A percentile compares a stretch with the other conserved stretches of the same genome.
phyloP scores from a whole-genome alignment of 2,329 filamentous ascomycete species.

The Biscogniauxia mediterranea region DNA sequence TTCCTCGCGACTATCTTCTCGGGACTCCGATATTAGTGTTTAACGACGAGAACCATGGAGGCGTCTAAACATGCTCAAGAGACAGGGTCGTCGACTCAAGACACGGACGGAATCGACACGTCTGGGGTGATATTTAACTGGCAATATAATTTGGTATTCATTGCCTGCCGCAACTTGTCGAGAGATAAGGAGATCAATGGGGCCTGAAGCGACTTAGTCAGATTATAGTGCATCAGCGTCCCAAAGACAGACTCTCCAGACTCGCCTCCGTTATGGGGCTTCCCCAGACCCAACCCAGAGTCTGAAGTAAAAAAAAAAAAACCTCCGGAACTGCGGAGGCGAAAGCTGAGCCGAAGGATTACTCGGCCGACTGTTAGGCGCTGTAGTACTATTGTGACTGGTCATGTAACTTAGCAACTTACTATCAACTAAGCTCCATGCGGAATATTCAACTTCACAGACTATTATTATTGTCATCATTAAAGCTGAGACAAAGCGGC shows the following conservation, averaged over 20 bases:
- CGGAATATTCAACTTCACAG: not conserved
- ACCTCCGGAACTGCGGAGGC: not conserved
- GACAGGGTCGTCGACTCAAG: not conserved
- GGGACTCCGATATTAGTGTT: not conserved
- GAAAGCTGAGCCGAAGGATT: not conserved
- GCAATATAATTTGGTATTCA: not conserved
- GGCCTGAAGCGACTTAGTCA: not conserved
- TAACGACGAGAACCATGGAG: not conserved
- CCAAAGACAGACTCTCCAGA: not conserved
- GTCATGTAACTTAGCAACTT: not conserved
- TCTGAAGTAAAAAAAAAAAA: too few species aligned
- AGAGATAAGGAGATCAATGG: not conserved
- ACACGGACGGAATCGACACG: not conserved
- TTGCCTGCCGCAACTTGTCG: not conserved
- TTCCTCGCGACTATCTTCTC: slow-evolving; percentile 17
- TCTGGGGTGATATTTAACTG: not conserved
- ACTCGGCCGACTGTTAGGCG: not conserved
- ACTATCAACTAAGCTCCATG: not conserved
- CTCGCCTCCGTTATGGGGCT: not conserved
- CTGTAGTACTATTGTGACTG: not conserved
- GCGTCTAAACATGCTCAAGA: not conserved
- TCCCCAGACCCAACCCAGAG: slow-evolving; percentile 1
- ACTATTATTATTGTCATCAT: not conserved
- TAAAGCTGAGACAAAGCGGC: not conserved
- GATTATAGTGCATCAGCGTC: slow-evolving; percentile 1